Evolutionary conservation across 2,329 filamentous ascomycete species (phyloP).

Genomic region (Colletotrichum sp.): DNA sequence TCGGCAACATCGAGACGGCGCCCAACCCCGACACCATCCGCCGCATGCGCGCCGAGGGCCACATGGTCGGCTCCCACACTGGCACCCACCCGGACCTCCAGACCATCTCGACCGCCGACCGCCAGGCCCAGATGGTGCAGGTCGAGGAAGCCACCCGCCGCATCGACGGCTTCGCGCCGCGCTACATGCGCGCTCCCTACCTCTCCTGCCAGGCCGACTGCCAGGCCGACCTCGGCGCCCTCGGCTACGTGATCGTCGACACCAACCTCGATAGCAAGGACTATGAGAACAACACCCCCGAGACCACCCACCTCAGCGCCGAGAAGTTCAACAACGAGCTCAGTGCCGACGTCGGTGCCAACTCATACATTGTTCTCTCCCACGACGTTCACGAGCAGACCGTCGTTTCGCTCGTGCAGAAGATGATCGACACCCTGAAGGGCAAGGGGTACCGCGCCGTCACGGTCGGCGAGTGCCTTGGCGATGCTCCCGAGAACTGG

Average conservation of each 20-base stretch:
- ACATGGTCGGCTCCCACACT: conserved; percentile 43
- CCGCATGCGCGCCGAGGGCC: conserved; percentile 45
- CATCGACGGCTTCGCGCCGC: conserved; percentile 45
- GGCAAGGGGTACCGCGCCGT: conserved; percentile 50
- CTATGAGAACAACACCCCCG: conserved; percentile 56
- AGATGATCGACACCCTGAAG: conserved; percentile 46
- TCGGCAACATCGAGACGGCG: conserved; percentile 45
- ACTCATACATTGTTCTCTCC: conserved; percentile 54
- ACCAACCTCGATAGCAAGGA: conserved; percentile 67
- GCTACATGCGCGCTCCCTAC: conserved; percentile 51
- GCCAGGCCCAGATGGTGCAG: conserved; percentile 44
- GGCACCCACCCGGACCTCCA: conserved; percentile 52
- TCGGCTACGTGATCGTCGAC: conserved; percentile 62
- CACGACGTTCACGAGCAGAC: conserved; percentile 55
- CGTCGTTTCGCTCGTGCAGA: conserved; percentile 11
- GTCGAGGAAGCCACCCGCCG: conserved; percentile 50
- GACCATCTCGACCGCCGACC: conserved; percentile 34
- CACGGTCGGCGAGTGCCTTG: conserved; percentile 63
- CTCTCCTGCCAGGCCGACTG: conserved; percentile 41
- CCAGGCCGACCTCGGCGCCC: conserved; percentile 18
- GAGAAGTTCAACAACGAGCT: conserved; percentile 34
- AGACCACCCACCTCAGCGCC: conserved; percentile 53
- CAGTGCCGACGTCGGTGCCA: conserved; percentile 17
- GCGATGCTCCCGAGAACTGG: conserved; percentile 56
- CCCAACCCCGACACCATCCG: conserved; percentile 38